Conservation (phyloP, 108 stramenopile species). For the Mediolabrus comicus region DNA sequence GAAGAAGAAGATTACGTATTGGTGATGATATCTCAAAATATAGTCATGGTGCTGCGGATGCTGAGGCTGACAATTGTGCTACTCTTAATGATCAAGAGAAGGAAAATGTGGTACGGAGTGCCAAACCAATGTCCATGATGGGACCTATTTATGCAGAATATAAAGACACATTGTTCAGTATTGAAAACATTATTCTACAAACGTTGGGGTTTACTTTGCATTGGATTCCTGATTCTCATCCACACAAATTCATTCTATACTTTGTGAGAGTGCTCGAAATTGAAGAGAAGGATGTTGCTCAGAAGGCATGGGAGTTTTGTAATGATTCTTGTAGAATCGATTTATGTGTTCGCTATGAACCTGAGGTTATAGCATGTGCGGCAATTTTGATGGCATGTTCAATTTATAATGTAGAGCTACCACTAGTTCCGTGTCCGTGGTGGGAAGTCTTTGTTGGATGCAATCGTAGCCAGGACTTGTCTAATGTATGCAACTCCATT, state of each 20-base stretch:
- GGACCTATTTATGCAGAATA: conserved; percentile 76
- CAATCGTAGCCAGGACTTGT: conserved; percentile 34
- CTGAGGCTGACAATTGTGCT: conserved; percentile 13
- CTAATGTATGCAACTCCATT: conserved; percentile 57
- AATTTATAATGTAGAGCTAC: conserved; percentile 42
- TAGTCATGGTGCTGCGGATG: conserved; percentile 13
- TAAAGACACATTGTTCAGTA: conserved; percentile 42
- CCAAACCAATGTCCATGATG: conserved; percentile 44
- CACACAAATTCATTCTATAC: conserved; percentile 76
- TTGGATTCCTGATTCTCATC: conserved; percentile 83
- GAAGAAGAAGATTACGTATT: conserved; percentile 50
- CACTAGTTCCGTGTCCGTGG: conserved; percentile 57
- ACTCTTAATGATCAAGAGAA: conserved; percentile 37
- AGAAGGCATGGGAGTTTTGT: conserved; percentile 86
- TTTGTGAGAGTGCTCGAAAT: conserved; percentile 53
- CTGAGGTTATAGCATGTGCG: conserved; percentile 71
- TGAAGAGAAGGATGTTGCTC: conserved; percentile 38
- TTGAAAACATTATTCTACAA: conserved; percentile 61
- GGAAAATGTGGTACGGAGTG: conserved; percentile 36
- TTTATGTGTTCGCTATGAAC: conserved; percentile 69
- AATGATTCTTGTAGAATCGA: conserved; percentile 84
- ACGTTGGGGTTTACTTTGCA: conserved; percentile 78
- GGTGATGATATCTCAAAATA: conserved; percentile 17
- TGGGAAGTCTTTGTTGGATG: conserved; percentile 66
- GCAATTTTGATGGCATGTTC: conserved; percentile 58